Evolutionary conservation across 164 flowering plant species (phyloP).

Genomic region (Tetracentron sinense): DNA sequence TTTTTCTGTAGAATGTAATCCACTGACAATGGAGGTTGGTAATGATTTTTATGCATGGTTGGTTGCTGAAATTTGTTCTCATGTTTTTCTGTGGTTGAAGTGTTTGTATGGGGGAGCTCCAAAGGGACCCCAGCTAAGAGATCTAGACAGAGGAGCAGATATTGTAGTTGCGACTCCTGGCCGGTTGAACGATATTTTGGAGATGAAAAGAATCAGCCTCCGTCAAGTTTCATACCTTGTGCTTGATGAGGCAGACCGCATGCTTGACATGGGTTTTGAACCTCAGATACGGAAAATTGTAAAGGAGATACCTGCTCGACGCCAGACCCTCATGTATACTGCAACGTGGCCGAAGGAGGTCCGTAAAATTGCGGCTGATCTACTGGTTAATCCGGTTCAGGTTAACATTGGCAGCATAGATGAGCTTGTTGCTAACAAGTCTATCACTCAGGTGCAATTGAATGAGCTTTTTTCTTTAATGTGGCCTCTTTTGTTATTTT

Average conservation of each 20-base stretch:
- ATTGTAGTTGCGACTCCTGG: constrained; percentile 98
- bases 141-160: constrained; percentile 67
- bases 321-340: constrained; percentile 93
- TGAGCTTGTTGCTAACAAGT: constrained; percentile 91
- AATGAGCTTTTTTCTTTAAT: not conserved
- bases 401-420: constrained; percentile 86
- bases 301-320: constrained; percentile 68
- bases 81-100: constrained; percentile 29
- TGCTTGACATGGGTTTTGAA: constrained; percentile 99
- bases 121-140: constrained; percentile 79
- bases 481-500: not conserved
- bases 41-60: not conserved
- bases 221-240: constrained; percentile 77
- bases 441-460: constrained; percentile 72
- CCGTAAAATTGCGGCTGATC: constrained; percentile 84
- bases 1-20: no score
- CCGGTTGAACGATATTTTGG: constrained; percentile 82
- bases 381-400: constrained; percentile 77
- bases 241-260: constrained; percentile 93
- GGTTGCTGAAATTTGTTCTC: constrained; percentile 1
- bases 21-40: not conserved
- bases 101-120: constrained; percentile 94
- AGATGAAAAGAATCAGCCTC: constrained; percentile 70
- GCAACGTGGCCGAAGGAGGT: constrained; percentile 98
- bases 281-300: constrained; percentile 92